phyloP scores from a whole-genome alignment of 305 asterid genomes.

The Solanum aculeatissimum region DNA sequence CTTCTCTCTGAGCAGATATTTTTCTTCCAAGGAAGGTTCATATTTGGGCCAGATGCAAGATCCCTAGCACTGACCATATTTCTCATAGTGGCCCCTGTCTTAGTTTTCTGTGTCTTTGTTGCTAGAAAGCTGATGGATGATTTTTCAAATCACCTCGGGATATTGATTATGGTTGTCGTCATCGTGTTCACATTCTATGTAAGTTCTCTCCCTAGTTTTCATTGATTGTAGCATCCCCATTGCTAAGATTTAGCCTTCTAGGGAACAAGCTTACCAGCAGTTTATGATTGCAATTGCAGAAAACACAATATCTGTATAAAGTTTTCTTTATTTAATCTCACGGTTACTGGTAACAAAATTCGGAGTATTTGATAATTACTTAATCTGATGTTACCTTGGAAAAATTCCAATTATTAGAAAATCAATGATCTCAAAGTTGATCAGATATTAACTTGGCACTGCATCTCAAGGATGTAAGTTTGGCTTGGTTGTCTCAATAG shows the following conservation, averaged over 20 bases:
- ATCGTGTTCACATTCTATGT: conserved; percentile 63
- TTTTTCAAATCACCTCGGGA: conserved; percentile 54
- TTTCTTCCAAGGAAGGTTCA: conserved; percentile 82
- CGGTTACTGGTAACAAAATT: neutral
- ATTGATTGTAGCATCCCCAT: neutral
- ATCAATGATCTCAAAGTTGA: neutral
- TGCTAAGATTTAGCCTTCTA: neutral
- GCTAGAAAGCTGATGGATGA: conserved; percentile 81
- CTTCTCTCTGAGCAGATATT: conserved; percentile 55
- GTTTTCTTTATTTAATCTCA: neutral
- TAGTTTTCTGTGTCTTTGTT: conserved; percentile 78
- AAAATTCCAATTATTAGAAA: neutral
- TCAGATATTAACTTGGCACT: neutral
- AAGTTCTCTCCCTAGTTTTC: conserved; percentile 11
- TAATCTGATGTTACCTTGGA: neutral
- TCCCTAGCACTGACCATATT: conserved; percentile 74
- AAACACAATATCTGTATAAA: neutral
- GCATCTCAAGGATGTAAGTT: neutral
- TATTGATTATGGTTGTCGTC: conserved; percentile 60
- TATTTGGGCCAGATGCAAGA: conserved; percentile 94
- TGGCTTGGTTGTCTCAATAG: neutral
- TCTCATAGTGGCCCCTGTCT: conserved; percentile 75
- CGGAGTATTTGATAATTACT: neutral
- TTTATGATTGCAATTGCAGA: neutral
- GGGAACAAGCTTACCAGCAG: neutral